These are phyloP conservation scores for Wilcoxina mikolae DNA, from an alignment of 495 filamentous ascomycete genomes.

Conservation along the genomic window DNA sequence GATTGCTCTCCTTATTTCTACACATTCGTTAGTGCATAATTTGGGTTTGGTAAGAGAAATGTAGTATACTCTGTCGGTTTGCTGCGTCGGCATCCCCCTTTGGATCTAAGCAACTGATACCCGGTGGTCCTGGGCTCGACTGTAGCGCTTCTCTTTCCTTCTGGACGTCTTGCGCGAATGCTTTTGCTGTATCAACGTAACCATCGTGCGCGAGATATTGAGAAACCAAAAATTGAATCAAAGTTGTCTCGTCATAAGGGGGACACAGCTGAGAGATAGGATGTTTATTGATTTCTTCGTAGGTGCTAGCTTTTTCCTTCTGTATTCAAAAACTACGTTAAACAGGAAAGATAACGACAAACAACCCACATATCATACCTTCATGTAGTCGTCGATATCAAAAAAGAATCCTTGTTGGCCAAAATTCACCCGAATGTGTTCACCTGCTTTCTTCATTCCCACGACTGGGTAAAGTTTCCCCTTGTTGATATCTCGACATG, in stretches of 20 bases:
- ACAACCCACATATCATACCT: conserved; percentile 38
- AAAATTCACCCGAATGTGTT: conserved; percentile 80
- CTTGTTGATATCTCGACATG: conserved; percentile 59
- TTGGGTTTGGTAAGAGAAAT: neutral
- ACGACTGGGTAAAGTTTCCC: conserved; percentile 65
- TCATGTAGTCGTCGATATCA: conserved; percentile 80
- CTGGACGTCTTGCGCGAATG: conserved; percentile 72
- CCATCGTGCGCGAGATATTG: conserved; percentile 68
- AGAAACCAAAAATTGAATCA: conserved; percentile 57
- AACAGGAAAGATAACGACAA: neutral
- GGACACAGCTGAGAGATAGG: conserved; percentile 39
- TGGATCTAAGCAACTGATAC: conserved; percentile 45
- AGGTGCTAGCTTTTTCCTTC: conserved; percentile 29
- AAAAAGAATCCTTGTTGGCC: conserved; percentile 79
- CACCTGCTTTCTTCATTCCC: conserved; percentile 81
- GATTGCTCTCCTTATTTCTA: conserved; percentile 76
- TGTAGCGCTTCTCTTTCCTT: conserved; percentile 45
- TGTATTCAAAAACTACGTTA: neutral
- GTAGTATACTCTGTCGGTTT: conserved; percentile 61
- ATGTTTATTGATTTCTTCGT: conserved; percentile 40
- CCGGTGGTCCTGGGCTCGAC: conserved; percentile 6
- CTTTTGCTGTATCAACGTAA: conserved; percentile 85
- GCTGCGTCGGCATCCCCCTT: conserved; percentile 80
- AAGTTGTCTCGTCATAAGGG: conserved; percentile 52
- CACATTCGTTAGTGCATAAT: conserved; percentile 10